Conservation (phyloP, 192 early-diverging fungal species). For the Coemansia sp. region DNA sequence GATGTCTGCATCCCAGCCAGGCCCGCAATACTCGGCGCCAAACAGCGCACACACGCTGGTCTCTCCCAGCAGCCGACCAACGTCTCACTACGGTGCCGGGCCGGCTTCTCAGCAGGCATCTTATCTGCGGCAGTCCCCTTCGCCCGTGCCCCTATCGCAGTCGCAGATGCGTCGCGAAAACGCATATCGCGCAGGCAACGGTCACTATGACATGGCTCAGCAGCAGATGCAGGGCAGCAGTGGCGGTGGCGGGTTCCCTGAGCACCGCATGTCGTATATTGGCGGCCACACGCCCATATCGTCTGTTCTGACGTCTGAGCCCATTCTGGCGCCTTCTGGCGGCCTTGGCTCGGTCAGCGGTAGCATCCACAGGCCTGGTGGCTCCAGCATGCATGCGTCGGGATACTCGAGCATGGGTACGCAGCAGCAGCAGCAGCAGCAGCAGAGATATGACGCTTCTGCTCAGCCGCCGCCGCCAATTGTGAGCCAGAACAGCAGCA, state of each 20-base stretch:
- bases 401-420: too few species aligned
- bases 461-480: constrained; percentile 6
- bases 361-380: constrained; percentile 7
- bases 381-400: not conserved
- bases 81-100: not conserved
- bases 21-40: too few species aligned
- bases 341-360: not conserved
- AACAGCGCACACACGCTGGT: not conserved
- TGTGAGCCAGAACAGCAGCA: constrained; percentile 11
- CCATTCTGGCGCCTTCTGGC: constrained; percentile 2
- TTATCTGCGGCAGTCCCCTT: constrained; percentile 16
- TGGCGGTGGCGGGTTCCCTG: constrained; percentile 12
- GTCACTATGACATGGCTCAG: constrained; percentile 7
- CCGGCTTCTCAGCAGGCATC: constrained; percentile 13
- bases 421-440: not conserved
- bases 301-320: constrained; percentile 16
- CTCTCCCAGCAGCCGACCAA: constrained; percentile 1
- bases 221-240: constrained; percentile 15
- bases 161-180: constrained; percentile 33
- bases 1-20: not conserved
- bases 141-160: constrained; percentile 19
- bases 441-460: constrained; percentile 10
- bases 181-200: constrained; percentile 11
- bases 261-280: constrained; percentile 15
- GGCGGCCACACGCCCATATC: constrained; percentile 23